Conservation (phyloP, 208 protist species). For the Leishmania gerbilli region DNA sequence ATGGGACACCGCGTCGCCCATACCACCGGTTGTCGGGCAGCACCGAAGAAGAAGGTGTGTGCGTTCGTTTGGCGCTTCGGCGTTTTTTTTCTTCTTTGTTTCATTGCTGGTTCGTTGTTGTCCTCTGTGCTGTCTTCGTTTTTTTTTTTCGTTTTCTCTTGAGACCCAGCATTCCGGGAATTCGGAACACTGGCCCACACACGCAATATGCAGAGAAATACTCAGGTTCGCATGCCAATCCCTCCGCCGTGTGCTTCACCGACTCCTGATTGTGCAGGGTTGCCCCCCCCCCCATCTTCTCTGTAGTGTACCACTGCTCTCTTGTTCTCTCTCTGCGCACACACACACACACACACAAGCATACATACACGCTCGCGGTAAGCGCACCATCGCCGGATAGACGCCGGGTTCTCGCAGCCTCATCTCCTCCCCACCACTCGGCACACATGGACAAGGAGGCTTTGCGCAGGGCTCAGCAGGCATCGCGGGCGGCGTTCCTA, state of each 20-base stretch:
- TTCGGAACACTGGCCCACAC: too few species aligned
- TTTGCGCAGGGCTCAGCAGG: slow-evolving; percentile 60
- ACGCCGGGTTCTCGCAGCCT: slow-evolving; percentile 3
- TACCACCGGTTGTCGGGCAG: neutral
- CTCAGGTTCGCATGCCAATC: too few species aligned
- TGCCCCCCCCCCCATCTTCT: neutral
- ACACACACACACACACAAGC: slow-evolving; percentile 8
- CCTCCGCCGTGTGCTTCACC: neutral
- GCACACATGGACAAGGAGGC: slow-evolving; percentile 58
- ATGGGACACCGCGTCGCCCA: neutral
- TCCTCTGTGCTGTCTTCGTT: neutral
- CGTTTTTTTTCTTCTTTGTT: neutral
- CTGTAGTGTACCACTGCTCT: neutral
- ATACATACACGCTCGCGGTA: neutral
- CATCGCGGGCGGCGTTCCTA: slow-evolving; percentile 76
- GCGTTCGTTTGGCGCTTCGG: neutral
- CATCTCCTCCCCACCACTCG: neutral
- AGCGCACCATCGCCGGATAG: neutral
- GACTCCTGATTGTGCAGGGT: neutral
- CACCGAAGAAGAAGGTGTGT: neutral
- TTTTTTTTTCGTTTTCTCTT: too few species aligned
- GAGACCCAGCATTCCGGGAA: too few species aligned
- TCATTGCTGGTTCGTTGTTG: neutral
- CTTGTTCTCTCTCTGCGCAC: neutral
- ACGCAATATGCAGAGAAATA: too few species aligned